Evolutionary conservation across 1,284 basidiomycete species (phyloP), one percentile per base, ranked within the genome.

Genomic region (Leccinum huronense): DNA sequence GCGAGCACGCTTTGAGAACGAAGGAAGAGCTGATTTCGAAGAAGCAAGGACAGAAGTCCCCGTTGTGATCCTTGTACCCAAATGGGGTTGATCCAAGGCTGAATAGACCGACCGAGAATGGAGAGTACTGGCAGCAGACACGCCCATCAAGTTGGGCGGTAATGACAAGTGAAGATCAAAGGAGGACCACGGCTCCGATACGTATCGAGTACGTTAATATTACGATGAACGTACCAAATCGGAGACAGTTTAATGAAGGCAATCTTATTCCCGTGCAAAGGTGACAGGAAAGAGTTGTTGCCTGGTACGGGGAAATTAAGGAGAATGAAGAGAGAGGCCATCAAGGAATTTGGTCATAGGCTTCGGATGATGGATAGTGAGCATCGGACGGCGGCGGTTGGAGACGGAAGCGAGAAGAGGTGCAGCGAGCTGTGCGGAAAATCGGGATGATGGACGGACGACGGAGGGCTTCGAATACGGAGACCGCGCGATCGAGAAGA

Each of bases 161-260:
- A 68, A 71, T 72, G 69, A 68, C 55, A 36, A 13, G 72, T 71
- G 70, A 72, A 72, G 45, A 70, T 70, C 71, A 72, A 69, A 70
- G 56, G 63, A 36, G 8, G 57, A 38, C 60, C 13, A 72, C 70
- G 70, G 70, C 63, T 67, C 70, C 70, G 70, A 72, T 62, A 71
- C 67, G 70, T 71, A 64, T 72, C 7, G 62, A 67, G 67, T 73
- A 73, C 72, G 72, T 73, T 64, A 72, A 72, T 69, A 71, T 69
- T 59, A 65, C 54, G 55, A 65, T 58, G 64, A 16, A 19, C 48
- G 23, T 38, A 58, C 54, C 66, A 70, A 72, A 71, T 71, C 70
- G 67, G 23, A 68, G 60, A 51, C 57, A 63, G 23, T 53, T 63
- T 65, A 34, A 65, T 70, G 65, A 68, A 71, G 63, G 69, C 7